These are phyloP conservation scores for Neurospora sublineolata DNA, from an alignment of 495 filamentous ascomycete genomes.

Conservation along the genomic window DNA sequence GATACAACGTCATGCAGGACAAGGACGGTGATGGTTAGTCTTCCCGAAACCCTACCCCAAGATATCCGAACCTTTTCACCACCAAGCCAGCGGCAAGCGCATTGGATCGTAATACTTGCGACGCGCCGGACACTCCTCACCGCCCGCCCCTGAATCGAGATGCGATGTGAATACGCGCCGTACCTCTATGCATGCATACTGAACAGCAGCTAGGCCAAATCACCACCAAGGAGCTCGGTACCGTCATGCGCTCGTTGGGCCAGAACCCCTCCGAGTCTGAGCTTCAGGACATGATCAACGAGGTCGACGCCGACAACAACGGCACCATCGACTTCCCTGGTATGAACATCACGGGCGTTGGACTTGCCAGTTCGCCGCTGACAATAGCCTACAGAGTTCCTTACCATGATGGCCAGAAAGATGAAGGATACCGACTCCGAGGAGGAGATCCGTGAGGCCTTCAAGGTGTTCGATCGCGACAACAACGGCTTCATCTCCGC, in stretches of 20 bases:
- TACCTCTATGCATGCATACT: slow-evolving; percentile 6
- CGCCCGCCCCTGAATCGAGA: not conserved
- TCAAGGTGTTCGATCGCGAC: slow-evolving; percentile 80
- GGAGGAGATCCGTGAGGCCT: slow-evolving; percentile 90
- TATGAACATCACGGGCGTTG: slow-evolving; percentile 30
- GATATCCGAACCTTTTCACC: not conserved
- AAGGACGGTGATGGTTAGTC: slow-evolving; percentile 99
- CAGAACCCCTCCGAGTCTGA: slow-evolving; percentile 99
- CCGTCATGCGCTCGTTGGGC: slow-evolving; percentile 98
- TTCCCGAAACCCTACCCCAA: slow-evolving; percentile 1
- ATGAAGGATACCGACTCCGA: slow-evolving; percentile 99
- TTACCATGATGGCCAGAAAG: slow-evolving; percentile 99
- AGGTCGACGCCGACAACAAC: slow-evolving; percentile 99
- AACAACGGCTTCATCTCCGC: slow-evolving; percentile 99
- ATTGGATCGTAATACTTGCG: slow-evolving; percentile 1
- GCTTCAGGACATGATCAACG: slow-evolving; percentile 99
- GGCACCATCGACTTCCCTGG: slow-evolving; percentile 99
- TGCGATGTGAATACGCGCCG: not conserved
- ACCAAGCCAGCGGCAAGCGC: not conserved
- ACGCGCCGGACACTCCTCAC: not conserved
- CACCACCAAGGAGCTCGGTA: slow-evolving; percentile 97
- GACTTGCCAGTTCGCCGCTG: slow-evolving; percentile 7
- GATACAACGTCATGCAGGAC: slow-evolving; percentile 50
- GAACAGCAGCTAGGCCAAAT: slow-evolving; percentile 66
- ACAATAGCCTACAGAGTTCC: slow-evolving; percentile 58